A percentile compares a stretch with the other conserved stretches of the same genome.
phyloP scores from a whole-genome alignment of 352 stramenopile genomes.

The Globisporangium irregulare region DNA sequence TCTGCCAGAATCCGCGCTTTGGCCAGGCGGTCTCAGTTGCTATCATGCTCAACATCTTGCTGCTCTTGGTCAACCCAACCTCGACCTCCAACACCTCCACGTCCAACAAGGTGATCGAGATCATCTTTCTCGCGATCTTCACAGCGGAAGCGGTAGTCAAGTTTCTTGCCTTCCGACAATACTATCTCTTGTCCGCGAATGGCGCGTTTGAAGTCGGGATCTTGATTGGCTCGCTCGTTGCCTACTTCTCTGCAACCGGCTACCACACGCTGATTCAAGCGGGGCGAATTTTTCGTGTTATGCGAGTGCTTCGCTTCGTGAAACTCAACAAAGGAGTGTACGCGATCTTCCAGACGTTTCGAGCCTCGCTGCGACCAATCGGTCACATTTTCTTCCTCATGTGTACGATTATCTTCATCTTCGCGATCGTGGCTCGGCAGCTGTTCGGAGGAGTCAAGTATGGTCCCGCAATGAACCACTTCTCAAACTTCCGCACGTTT shows the following conservation, averaged over 20 bases:
- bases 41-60: constrained; percentile 68
- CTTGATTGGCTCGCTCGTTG: constrained; percentile 52
- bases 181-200: constrained; percentile 55
- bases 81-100: constrained; percentile 18
- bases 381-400: constrained; percentile 81
- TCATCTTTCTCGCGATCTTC: constrained; percentile 68
- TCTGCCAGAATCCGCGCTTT: constrained; percentile 65
- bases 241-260: constrained; percentile 58
- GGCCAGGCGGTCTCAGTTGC: constrained; percentile 42
- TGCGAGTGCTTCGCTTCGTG: constrained; percentile 75
- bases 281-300: constrained; percentile 69
- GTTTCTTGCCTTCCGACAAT: constrained; percentile 51
- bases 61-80: constrained; percentile 62
- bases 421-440: constrained; percentile 66
- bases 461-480: constrained; percentile 55
- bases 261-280: constrained; percentile 71
- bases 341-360: constrained; percentile 76
- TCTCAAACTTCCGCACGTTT: constrained; percentile 75
- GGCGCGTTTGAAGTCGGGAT: constrained; percentile 68
- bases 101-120: constrained; percentile 61
- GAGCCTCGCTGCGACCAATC: constrained; percentile 59
- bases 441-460: constrained; percentile 67
- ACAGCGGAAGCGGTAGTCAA: constrained; percentile 55
- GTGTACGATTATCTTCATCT: constrained; percentile 84
- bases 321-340: constrained; percentile 69